Percentiles rank a stretch among this genome's conserved stretches.
Conservation (phyloP, 2,329 filamentous ascomycete genomes). For the Emydomyces testavorans region DNA sequence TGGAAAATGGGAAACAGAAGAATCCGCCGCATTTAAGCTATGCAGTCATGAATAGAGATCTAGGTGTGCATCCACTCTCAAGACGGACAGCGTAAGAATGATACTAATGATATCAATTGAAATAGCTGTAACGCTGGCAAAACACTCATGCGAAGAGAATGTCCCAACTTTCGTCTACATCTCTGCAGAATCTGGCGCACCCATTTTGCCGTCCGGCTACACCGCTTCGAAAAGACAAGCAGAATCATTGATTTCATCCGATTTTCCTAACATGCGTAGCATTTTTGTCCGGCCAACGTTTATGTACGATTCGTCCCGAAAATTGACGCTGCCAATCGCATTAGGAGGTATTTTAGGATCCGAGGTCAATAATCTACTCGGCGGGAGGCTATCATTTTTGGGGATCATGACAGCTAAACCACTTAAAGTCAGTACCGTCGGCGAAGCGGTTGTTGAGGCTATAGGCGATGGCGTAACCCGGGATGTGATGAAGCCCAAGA, state of each 20-base stretch:
- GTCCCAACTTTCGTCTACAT: conserved; percentile 72
- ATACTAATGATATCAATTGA: conserved; percentile 11
- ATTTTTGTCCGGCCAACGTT: conserved; percentile 80
- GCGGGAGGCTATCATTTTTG: conserved; percentile 66
- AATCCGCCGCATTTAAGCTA: conserved; percentile 72
- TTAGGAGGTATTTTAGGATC: conserved; percentile 62
- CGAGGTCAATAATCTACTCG: conserved; percentile 64
- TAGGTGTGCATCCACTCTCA: conserved; percentile 34
- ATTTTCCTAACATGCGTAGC: conserved; percentile 63
- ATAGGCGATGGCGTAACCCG: conserved; percentile 60
- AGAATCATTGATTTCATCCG: conserved; percentile 59
- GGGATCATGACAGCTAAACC: conserved; percentile 78
- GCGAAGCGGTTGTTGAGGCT: conserved; percentile 80
- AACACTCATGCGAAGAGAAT: conserved; percentile 55
- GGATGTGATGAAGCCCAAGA: conserved; percentile 64
- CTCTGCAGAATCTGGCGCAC: conserved; percentile 75
- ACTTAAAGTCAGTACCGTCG: conserved; percentile 73
- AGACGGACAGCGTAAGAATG: neutral
- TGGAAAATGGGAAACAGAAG: conserved; percentile 53
- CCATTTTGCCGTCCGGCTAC: conserved; percentile 72
- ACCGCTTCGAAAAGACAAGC: conserved; percentile 87
- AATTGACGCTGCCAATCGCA: conserved; percentile 75
- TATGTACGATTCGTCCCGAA: conserved; percentile 73
- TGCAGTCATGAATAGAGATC: conserved; percentile 92
- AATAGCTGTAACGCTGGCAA: conserved; percentile 67